phyloP scores from a whole-genome alignment of 169 alveolate species.

The Plasmodium malariae region DNA sequence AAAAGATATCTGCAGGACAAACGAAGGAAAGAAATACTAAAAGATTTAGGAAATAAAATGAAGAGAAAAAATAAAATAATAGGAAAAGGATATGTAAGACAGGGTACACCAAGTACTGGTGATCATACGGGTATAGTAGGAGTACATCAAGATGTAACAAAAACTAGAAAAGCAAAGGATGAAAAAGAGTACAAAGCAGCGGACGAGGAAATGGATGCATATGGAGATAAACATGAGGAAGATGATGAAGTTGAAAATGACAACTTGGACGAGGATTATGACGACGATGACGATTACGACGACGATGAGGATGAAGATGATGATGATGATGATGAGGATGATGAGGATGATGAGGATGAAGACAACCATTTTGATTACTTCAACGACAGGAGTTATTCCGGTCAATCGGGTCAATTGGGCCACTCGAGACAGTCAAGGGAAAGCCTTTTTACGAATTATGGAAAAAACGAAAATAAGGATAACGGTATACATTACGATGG shows the following conservation, averaged over 20 bases:
- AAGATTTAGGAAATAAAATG: conserved; percentile 32
- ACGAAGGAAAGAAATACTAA: conserved; percentile 55
- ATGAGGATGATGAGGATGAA: not conserved
- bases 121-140: not conserved
- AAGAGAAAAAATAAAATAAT: not conserved
- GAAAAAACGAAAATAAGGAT: not conserved
- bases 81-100: not conserved
- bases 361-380: not conserved
- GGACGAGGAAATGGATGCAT: not conserved
- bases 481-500: not conserved
- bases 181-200: not conserved
- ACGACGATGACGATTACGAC: conserved; percentile 7
- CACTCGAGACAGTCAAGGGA: not conserved
- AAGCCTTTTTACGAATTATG: not conserved
- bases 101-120: not conserved
- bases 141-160: not conserved
- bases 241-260: conserved; percentile 1
- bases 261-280: not conserved
- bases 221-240: not conserved
- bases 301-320: conserved; percentile 6
- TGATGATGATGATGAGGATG: not conserved
- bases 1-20: conserved; percentile 37
- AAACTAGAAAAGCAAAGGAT: not conserved
- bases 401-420: not conserved
- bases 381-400: too few species aligned